These are phyloP conservation scores for Kodamaea sp. DNA, from an alignment of 1,139 yeast genomes.

Conservation along the genomic window DNA sequence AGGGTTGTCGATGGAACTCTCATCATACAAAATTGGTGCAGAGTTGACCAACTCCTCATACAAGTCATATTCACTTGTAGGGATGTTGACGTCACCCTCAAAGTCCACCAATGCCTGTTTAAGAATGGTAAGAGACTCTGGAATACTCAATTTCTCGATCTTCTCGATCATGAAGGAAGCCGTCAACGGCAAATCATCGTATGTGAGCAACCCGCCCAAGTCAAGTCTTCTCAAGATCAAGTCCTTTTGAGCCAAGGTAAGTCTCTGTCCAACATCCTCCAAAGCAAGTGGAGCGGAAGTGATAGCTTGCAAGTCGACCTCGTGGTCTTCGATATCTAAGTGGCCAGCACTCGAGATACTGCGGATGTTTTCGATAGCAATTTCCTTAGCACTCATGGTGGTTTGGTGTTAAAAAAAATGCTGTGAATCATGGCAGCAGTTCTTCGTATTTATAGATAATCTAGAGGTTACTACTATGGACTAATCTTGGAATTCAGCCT, in stretches of 20 bases:
- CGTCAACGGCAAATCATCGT: constrained; percentile 27
- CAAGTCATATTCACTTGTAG: constrained; percentile 14
- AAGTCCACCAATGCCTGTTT: constrained; percentile 19
- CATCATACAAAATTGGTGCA: constrained; percentile 17
- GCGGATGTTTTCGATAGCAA: constrained; percentile 4
- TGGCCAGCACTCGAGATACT: constrained; percentile 7
- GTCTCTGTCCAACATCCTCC: constrained; percentile 27
- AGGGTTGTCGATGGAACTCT: constrained; percentile 11
- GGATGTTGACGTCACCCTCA: constrained; percentile 22
- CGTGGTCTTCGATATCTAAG: constrained; percentile 11
- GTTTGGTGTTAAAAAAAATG: too few relatives aligned
- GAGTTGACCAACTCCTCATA: constrained; percentile 5
- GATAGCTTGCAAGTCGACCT: constrained; percentile 13
- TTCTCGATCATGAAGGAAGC: constrained; percentile 33
- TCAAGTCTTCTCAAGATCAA: constrained; percentile 26
- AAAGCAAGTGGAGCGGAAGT: constrained; percentile 21
- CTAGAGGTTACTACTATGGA: too few relatives aligned
- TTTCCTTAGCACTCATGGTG: neutral
- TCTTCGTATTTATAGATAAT: too few relatives aligned
- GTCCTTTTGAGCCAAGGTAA: constrained; percentile 28
- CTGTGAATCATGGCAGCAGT: too few relatives aligned
- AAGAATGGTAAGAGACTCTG: constrained; percentile 24
- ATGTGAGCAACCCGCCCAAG: constrained; percentile 23
- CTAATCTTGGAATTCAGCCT: too few relatives aligned
- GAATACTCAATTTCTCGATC: constrained; percentile 20